These are phyloP conservation scores for Linum trigynum DNA, from an alignment of 345 rosid species.

Conservation along the genomic window DNA sequence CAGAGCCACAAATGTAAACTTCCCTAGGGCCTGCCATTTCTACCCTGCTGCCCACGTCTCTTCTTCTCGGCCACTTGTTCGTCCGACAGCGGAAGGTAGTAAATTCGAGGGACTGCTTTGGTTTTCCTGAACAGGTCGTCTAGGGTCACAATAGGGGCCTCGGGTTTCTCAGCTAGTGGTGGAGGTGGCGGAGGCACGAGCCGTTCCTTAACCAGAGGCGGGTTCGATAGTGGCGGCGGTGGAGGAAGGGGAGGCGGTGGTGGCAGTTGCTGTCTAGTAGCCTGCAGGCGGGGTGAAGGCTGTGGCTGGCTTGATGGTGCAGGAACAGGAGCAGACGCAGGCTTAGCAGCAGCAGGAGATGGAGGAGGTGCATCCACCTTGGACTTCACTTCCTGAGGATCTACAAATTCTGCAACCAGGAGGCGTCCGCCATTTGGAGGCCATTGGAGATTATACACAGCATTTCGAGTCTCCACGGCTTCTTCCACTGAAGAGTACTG, in stretches of 20 bases:
- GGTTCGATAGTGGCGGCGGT: conserved; percentile 46
- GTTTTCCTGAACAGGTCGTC: conserved; percentile 95
- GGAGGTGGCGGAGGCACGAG: conserved; percentile 58
- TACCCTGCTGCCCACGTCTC: conserved; percentile 31
- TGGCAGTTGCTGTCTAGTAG: conserved; percentile 50
- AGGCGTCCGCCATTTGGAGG: conserved; percentile 91
- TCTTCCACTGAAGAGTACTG: conserved; percentile 89
- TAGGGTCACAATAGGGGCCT: conserved; percentile 80
- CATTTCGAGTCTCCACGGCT: conserved; percentile 77
- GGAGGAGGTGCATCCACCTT: conserved; percentile 54
- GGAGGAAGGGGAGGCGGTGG: conserved; percentile 50
- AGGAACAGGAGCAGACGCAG: conserved; percentile 22
- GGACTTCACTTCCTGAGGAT: conserved; percentile 64
- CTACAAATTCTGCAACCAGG: conserved; percentile 78
- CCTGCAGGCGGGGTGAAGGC: conserved; percentile 44
- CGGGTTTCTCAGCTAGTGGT: conserved; percentile 47
- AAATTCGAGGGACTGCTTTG: conserved; percentile 87
- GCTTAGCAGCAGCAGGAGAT: conserved; percentile 25
- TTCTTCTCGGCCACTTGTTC: conserved; percentile 71
- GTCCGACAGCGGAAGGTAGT: conserved; percentile 86
- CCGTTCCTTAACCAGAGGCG: conserved; percentile 40
- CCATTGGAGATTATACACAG: conserved; percentile 88
- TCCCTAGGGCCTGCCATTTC: conserved; percentile 33
- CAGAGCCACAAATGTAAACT: too few relatives aligned
- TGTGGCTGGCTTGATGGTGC: conserved; percentile 27